phyloP scores from a whole-genome alignment of 768 basidiomycete genomes.

The Naganishia vishniacii region DNA sequence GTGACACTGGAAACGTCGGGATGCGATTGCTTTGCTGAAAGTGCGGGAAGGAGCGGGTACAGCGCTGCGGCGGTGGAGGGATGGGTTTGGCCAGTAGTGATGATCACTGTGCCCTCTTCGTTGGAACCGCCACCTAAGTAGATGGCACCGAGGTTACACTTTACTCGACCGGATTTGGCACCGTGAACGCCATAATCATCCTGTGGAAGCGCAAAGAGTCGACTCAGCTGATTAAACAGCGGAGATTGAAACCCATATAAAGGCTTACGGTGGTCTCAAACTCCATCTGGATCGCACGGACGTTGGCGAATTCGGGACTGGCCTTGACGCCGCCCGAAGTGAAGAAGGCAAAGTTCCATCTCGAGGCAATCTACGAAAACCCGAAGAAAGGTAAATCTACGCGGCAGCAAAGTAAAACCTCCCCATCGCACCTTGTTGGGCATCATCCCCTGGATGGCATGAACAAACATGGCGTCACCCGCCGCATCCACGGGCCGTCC shows the following conservation, averaged over 20 bases:
- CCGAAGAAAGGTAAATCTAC: not conserved
- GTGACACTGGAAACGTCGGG: slow-evolving; percentile 37
- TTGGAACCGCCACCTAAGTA: slow-evolving; percentile 29
- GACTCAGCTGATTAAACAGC: not conserved
- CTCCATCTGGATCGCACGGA: slow-evolving; percentile 91
- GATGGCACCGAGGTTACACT: slow-evolving; percentile 67
- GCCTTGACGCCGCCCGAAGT: slow-evolving; percentile 57
- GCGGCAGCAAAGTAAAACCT: not conserved
- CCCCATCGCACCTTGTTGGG: slow-evolving; percentile 63
- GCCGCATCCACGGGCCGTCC: slow-evolving; percentile 55
- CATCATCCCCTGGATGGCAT: slow-evolving; percentile 97
- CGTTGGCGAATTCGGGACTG: slow-evolving; percentile 57
- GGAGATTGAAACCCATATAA: not conserved
- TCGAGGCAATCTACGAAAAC: slow-evolving; percentile 60
- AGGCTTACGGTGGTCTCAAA: slow-evolving; percentile 61
- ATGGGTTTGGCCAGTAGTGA: slow-evolving; percentile 41
- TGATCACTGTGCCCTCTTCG: slow-evolving; percentile 25
- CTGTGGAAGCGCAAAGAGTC: slow-evolving; percentile 8
- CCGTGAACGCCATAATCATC: slow-evolving; percentile 73
- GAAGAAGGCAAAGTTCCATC: slow-evolving; percentile 96
- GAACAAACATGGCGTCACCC: slow-evolving; percentile 65
- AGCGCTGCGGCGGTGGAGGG: slow-evolving; percentile 1
- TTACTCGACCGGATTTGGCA: slow-evolving; percentile 72
- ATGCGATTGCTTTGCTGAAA: slow-evolving; percentile 5
- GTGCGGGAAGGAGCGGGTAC: slow-evolving; percentile 11